Evolutionary conservation across 2,329 filamentous ascomycete genomes (phyloP), one percentile per base, ranked within the genome.

Genomic region (Fusarium torulosum): DNA sequence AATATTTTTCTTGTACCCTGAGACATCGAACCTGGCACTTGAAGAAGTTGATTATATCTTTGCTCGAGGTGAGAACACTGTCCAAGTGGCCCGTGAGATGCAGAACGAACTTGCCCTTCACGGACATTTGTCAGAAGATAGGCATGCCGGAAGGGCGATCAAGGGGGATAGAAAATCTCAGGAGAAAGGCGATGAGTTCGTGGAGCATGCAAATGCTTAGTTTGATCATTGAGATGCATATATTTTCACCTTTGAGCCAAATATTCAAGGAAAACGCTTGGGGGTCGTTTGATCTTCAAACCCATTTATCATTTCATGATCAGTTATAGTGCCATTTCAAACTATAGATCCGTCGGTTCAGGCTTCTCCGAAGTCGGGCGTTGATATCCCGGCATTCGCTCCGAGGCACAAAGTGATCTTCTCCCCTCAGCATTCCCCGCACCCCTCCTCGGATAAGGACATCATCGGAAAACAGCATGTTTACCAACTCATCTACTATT

Each of bases 391-490:
- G 59, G 59, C 45, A 2, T 58, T 63, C 59, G n/a, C 35, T 38
- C 60, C 59, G 59, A 63, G 6, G 29, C 29, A 14, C 29, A 37
- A 37, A 37, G 8, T 37, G 35, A 8, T 38, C 25, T 10, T 19
- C 50, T 54, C 15, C 4, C 20, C 31, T 25, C 33, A 40, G 2
- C 20, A 10, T 52, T 57, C 56, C 51, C 59, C 59, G 49, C 59
- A n/a, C 60, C 60, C 59, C 60, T 63, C 60, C 21, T 58, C 60
- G 59, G 60, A 63, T 63, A 63, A 63, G 13, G 25, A 35, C 27
- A 44, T 25, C 9, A 11, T 21, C 60, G 60, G 59, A 58, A 49
- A 63, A 51, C 21, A 6, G 17, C 19, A 3, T 25, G 14, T n/a
- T 7, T 3, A 14, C 17, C 1, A 2, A 35, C 14, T 11, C 7